A percentile compares a stretch with the other conserved stretches of the same genome.
phyloP scores from a whole-genome alignment of 306 rosid genomes.

The Pueraria montana region DNA sequence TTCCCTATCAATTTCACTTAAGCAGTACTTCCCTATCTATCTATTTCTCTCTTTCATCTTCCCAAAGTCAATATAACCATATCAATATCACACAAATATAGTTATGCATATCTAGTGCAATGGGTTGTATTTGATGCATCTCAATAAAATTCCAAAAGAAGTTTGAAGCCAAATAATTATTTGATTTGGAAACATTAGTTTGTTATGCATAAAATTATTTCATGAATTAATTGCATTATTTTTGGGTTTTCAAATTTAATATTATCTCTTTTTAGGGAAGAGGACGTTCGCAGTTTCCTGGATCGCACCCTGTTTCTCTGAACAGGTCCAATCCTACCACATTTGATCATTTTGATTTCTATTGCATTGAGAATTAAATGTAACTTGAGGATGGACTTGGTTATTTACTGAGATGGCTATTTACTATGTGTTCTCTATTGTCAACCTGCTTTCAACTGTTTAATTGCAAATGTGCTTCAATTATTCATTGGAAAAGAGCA shows the following conservation, averaged over 20 bases:
- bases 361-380: slow-evolving; percentile 19
- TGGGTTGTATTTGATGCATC: slow-evolving; percentile 17
- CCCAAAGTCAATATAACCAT: background rate
- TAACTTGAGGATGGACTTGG: slow-evolving; percentile 19
- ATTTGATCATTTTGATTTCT: slow-evolving; percentile 38
- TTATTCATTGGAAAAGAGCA: slow-evolving; percentile 33
- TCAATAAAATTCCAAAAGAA: slow-evolving; percentile 10
- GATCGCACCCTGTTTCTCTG: slow-evolving; percentile 98
- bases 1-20: background rate
- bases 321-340: slow-evolving; percentile 66
- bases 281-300: slow-evolving; percentile 83
- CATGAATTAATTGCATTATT: slow-evolving; percentile 39
- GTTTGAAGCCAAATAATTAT: slow-evolving; percentile 14
- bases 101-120: background rate
- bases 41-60: background rate
- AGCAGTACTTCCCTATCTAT: background rate
- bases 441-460: slow-evolving; percentile 18
- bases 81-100: background rate
- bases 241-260: slow-evolving; percentile 30
- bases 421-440: slow-evolving; percentile 10
- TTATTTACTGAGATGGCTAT: slow-evolving; percentile 30
- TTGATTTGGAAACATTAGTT: slow-evolving; percentile 31
- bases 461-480: background rate
- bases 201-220: slow-evolving; percentile 1
- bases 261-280: slow-evolving; percentile 67